Conservation (phyloP, 257 asterid genomes). For the Catharanthus roseus region DNA sequence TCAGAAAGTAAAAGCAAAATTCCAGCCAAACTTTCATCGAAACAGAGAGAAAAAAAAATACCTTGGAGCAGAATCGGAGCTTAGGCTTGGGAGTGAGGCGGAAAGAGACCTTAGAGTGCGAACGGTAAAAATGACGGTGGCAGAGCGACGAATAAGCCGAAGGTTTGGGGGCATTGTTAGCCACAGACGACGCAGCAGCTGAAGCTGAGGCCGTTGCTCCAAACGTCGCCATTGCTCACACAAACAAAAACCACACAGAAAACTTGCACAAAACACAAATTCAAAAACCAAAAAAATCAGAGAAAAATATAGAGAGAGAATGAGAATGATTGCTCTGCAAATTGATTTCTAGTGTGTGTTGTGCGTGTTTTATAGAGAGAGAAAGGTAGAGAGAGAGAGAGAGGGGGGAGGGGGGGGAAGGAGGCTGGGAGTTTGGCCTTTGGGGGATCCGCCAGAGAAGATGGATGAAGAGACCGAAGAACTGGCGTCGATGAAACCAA, state of each 20-base stretch:
- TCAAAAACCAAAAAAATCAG: neutral
- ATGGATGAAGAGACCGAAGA: conserved; percentile 18
- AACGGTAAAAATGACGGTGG: conserved; percentile 32
- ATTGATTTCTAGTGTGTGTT: conserved; percentile 1
- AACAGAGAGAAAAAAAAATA: neutral
- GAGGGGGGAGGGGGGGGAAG: neutral
- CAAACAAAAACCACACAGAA: conserved; percentile 3
- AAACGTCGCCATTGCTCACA: conserved; percentile 64
- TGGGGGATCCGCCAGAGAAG: conserved; percentile 22
- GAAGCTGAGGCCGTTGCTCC: conserved; percentile 45
- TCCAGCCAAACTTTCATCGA: neutral
- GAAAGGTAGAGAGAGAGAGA: neutral
- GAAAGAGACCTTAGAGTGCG: conserved; percentile 44
- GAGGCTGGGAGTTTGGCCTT: conserved; percentile 10
- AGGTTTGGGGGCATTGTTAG: conserved; percentile 38
- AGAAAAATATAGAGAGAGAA: neutral
- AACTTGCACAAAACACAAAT: neutral
- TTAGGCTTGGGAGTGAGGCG: conserved; percentile 53
- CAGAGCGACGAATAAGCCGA: conserved; percentile 32
- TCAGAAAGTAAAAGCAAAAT: neutral
- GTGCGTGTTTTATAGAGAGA: conserved; percentile 14
- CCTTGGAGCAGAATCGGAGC: conserved; percentile 61
- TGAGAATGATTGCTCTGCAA: neutral
- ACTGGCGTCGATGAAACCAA: conserved; percentile 54
- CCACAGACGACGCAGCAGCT: conserved; percentile 39